A percentile compares a stretch with the other conserved stretches of the same genome.
phyloP scores from a whole-genome alignment of 2,329 filamentous ascomycete species.

The Colletotrichum destructivum region DNA sequence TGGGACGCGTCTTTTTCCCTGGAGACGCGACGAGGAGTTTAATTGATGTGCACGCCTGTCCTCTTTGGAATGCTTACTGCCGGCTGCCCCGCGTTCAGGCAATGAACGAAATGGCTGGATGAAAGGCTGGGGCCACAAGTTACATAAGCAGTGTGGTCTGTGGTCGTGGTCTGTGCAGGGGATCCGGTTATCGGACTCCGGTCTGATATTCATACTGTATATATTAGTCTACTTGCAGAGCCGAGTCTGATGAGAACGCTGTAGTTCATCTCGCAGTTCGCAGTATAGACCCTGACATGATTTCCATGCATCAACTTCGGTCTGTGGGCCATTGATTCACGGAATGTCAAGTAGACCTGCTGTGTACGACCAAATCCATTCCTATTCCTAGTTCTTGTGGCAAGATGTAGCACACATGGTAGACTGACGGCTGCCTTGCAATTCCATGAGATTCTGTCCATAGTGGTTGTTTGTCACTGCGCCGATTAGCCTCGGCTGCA shows the following conservation, averaged over 20 bases:
- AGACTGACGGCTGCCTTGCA: too few species aligned
- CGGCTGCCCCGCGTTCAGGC: constrained; percentile 22
- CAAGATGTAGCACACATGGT: too few species aligned
- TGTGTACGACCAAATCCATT: too few species aligned
- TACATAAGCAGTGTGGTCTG: constrained; percentile 22
- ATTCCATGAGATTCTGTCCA: constrained; percentile 34
- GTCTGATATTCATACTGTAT: background rate
- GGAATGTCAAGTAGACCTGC: too few species aligned
- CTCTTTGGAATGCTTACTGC: background rate
- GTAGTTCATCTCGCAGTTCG: background rate
- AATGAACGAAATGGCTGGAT: background rate
- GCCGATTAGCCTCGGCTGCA: constrained; percentile 39
- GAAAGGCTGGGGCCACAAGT: background rate
- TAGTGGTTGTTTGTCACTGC: constrained; percentile 16
- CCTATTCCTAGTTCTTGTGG: too few species aligned
- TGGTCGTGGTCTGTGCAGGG: constrained; percentile 3
- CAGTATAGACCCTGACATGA: too few species aligned
- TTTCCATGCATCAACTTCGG: too few species aligned
- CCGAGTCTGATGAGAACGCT: background rate
- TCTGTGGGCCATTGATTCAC: background rate
- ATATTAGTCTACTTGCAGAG: background rate
- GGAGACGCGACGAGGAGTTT: constrained; percentile 37
- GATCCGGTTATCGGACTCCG: background rate
- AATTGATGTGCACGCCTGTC: constrained; percentile 29
- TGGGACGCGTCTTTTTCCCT: constrained; percentile 38